Base-by-base conservation (phyloP, 129 eudicot genomes). In the Erigeron canadensis region DNA sequence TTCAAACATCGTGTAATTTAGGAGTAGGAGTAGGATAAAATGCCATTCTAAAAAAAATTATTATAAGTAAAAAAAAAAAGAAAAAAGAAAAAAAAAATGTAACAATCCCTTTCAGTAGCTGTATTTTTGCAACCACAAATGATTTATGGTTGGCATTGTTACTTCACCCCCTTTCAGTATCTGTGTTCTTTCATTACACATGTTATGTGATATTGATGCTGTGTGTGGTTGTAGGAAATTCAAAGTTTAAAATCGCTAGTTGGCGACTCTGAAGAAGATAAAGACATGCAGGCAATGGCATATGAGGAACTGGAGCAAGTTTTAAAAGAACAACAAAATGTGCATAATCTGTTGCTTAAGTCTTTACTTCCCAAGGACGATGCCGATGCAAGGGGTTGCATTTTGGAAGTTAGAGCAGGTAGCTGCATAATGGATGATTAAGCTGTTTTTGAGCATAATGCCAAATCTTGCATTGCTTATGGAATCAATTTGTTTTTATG, bases 371-470 rank as follows among this genome's bases (percentile, higher is more conserved):
- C 98, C 4, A 93, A 85, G 82, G 98, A 93, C 79, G 96, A 93
- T 78, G 98, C 98, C n/a, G 98, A 93, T 80, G 96, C 85, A 68
- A 85, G 98, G 57, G 98, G 81, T 70, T 83, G 98, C 83, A 93
- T 93, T 66, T 77, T 93, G 84, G 96, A 93, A 86, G 98, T 93
- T 50, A 84, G 98, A 82, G 98, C 98, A 70, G 98, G 98, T 93
- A 64, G 63, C 45, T 23, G 40, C 38, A 6, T 71, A 54, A 16
- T 44, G 4, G 13, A 23, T 19, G 66, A 65, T 50, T 59, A 42
- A 46, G 63, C 34, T 38, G 40, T 58, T 39, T 15, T 16, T 39
- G 47, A 38, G 10, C 53, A 42, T 28, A 40, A 41, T 41, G 19
- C 48, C 10, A 7, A 53, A 44, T 66, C 40, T 60, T 44, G 16